Conservation (phyloP, 228 moss, liverwort and hornwort genomes). For the Sphagnum fallax region DNA sequence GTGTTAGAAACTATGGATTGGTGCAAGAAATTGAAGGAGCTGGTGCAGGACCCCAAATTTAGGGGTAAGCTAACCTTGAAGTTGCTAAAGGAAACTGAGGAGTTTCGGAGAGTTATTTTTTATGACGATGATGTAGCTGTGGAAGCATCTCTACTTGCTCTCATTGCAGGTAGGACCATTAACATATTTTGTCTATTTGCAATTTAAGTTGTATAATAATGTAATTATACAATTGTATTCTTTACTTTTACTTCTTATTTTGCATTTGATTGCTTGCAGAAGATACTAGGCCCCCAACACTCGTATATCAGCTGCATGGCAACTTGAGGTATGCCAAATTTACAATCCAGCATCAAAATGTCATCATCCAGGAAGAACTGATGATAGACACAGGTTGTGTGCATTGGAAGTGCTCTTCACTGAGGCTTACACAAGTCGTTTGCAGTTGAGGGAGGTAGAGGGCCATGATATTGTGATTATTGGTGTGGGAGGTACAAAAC, state of each 20-base stretch:
- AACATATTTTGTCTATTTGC: background rate
- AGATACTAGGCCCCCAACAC: background rate
- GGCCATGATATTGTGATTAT: background rate
- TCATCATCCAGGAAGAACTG: background rate
- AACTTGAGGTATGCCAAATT: background rate
- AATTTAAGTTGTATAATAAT: background rate
- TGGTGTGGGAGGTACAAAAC: background rate
- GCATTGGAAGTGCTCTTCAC: background rate
- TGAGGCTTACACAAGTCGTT: background rate
- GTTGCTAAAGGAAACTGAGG: background rate
- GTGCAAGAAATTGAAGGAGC: background rate
- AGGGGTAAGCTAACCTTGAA: background rate
- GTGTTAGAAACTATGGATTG: background rate
- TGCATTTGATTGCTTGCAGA: constrained; percentile 1
- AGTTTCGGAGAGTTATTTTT: background rate
- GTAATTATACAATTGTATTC: background rate
- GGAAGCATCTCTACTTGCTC: background rate
- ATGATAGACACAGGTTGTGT: background rate
- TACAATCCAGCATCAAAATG: background rate
- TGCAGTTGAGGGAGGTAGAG: background rate
- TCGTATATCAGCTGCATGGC: background rate
- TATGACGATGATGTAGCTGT: background rate
- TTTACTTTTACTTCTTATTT: background rate
- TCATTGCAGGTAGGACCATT: background rate
- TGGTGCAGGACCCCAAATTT: background rate